Conservation (phyloP, 2,329 filamentous ascomycete species). For the Zasmidium angulare region DNA sequence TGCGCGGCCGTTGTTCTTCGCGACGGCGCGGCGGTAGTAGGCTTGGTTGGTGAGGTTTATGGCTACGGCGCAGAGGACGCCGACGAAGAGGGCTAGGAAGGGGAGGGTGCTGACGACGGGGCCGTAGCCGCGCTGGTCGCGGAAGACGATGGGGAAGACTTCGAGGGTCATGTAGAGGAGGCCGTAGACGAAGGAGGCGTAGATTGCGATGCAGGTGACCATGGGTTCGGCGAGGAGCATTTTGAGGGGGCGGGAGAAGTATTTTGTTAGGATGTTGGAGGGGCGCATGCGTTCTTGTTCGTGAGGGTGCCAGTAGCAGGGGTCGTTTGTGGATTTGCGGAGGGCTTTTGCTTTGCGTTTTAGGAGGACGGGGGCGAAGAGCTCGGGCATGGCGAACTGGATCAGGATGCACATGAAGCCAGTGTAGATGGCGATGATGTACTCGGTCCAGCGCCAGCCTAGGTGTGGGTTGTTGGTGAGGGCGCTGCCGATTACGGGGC, state of each 20-base stretch:
- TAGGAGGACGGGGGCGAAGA: constrained; percentile 42
- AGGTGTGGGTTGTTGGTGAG: constrained; percentile 40
- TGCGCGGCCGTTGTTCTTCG: constrained; percentile 35
- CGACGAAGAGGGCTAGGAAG: constrained; percentile 47
- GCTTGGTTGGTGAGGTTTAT: constrained; percentile 52
- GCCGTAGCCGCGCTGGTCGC: constrained; percentile 44
- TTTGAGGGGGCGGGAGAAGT: constrained; percentile 42
- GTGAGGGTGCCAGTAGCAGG: constrained; percentile 46
- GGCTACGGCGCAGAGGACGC: constrained; percentile 42
- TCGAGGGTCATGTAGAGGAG: constrained; percentile 50
- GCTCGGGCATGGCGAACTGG: constrained; percentile 41
- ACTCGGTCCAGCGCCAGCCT: constrained; percentile 37
- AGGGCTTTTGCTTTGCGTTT: constrained; percentile 40
- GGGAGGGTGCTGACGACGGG: background rate
- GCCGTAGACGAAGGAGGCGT: constrained; percentile 39
- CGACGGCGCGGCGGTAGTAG: constrained; percentile 40
- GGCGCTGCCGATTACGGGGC: constrained; percentile 44
- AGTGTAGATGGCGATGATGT: constrained; percentile 42
- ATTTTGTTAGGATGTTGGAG: constrained; percentile 44
- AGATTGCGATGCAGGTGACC: constrained; percentile 37
- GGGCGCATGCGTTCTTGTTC: constrained; percentile 44
- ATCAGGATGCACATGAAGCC: constrained; percentile 28
- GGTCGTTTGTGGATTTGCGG: constrained; percentile 41
- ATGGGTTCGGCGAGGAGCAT: constrained; percentile 53
- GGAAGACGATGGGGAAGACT: constrained; percentile 50